A percentile compares a stretch with the other conserved stretches of the same genome.
These are phyloP conservation scores for Eucalyptus brandiana DNA, from an alignment of 345 rosid species.

Conservation along the genomic window DNA sequence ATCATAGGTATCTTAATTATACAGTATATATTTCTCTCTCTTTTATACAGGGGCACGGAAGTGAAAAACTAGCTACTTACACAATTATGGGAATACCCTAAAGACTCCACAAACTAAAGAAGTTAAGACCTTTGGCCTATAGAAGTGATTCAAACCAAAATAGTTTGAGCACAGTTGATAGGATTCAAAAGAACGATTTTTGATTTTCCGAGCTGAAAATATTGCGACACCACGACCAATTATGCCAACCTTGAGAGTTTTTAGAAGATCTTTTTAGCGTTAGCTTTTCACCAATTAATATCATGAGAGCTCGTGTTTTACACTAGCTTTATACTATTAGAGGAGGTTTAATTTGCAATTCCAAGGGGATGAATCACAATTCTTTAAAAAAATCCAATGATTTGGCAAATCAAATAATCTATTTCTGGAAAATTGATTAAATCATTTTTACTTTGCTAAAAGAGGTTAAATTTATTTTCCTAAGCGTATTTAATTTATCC, in stretches of 20 bases:
- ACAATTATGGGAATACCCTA: background rate
- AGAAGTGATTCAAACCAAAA: rapidly evolving
- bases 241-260: background rate
- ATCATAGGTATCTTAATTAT: too few relatives aligned
- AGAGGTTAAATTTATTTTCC: background rate
- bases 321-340: background rate
- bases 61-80: too few relatives aligned
- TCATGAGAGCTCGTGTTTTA: background rate
- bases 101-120: rapidly evolving
- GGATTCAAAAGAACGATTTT: rapidly evolving
- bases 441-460: background rate
- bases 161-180: rapidly evolving
- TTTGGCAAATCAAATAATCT: background rate
- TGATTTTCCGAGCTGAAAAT: too few relatives aligned
- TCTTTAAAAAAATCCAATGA: rapidly evolving
- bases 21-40: background rate
- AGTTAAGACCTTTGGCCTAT: rapidly evolving
- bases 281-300: background rate
- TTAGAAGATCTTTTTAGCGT: background rate
- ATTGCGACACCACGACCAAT: rapidly evolving
- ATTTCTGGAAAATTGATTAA: background rate
- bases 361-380: background rate
- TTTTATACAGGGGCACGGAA: rapidly evolving
- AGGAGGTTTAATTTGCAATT: background rate
- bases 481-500: background rate